phyloP scores from a whole-genome alignment of 2,329 filamentous ascomycete genomes.

The Pseudopyricularia javanii region DNA sequence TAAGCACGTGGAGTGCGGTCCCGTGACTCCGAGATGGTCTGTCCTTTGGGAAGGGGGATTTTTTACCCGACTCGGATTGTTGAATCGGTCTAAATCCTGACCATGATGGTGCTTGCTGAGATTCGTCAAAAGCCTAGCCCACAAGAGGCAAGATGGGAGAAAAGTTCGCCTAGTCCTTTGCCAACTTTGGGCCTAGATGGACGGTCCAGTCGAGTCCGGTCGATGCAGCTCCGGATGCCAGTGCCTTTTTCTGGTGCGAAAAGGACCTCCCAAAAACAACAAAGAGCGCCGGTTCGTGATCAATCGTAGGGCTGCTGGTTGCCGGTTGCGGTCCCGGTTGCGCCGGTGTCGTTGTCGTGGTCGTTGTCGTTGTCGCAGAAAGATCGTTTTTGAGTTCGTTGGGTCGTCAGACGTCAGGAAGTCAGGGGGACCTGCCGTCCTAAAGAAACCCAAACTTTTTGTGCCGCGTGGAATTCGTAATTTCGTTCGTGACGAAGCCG shows the following conservation, averaged over 20 bases:
- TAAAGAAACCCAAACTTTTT: background rate
- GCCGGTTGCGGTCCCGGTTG: too few relatives aligned
- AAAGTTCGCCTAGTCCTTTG: background rate
- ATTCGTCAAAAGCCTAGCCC: background rate
- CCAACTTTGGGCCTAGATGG: background rate
- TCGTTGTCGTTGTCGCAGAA: background rate
- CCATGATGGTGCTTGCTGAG: background rate
- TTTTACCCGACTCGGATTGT: background rate
- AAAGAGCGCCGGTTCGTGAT: too few relatives aligned
- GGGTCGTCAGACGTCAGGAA: background rate
- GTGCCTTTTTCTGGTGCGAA: background rate
- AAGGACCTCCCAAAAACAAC: too few relatives aligned
- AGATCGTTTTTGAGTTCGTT: background rate
- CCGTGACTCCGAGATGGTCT: background rate
- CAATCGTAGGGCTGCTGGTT: background rate
- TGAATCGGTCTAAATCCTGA: background rate
- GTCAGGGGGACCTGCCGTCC: background rate
- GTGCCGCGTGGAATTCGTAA: constrained; percentile 1
- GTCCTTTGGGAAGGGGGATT: too few relatives aligned
- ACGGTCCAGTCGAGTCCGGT: background rate
- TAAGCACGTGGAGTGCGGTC: background rate
- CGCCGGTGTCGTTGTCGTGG: background rate
- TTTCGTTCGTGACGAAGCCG: constrained; percentile 1
- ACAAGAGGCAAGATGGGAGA: background rate
- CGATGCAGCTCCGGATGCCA: background rate